Evolutionary conservation across 176 grass and related monocot species (phyloP).

Genomic region (Triticum timopheevii): DNA sequence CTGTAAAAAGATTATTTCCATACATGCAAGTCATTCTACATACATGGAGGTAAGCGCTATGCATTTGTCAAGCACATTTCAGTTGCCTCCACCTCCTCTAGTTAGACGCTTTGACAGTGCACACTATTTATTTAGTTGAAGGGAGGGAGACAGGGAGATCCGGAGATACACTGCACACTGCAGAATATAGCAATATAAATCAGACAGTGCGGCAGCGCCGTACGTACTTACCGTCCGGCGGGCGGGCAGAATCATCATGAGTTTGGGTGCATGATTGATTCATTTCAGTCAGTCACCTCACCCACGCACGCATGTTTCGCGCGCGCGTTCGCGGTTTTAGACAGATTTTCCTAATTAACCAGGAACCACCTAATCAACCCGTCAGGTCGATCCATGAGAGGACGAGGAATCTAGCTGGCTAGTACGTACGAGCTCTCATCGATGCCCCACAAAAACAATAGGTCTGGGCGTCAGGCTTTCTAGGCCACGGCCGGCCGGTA

Average conservation of each 20-base stretch:
- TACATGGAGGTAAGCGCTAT: too few species aligned
- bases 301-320: neutral
- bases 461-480: neutral
- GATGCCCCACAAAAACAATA: conserved; percentile 27
- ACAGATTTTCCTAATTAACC: conserved; percentile 27
- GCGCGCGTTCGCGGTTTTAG: neutral
- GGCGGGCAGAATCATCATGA: neutral
- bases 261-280: neutral
- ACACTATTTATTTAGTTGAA: neutral
- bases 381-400: conserved; percentile 11
- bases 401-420: conserved; percentile 30
- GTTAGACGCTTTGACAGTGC: too few species aligned
- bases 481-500: too few species aligned
- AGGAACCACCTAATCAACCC: neutral
- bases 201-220: neutral
- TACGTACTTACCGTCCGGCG: conserved; percentile 3
- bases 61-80: too few species aligned
- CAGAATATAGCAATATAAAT: neutral
- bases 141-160: neutral
- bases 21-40: too few species aligned
- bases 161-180: neutral
- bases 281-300: neutral
- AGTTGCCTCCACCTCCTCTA: too few species aligned
- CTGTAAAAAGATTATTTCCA: neutral
- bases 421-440: neutral